Evolutionary conservation across 164 flowering plant genomes (phyloP), one percentile per base, ranked within the genome.

Genomic region (Stephania japonica): DNA sequence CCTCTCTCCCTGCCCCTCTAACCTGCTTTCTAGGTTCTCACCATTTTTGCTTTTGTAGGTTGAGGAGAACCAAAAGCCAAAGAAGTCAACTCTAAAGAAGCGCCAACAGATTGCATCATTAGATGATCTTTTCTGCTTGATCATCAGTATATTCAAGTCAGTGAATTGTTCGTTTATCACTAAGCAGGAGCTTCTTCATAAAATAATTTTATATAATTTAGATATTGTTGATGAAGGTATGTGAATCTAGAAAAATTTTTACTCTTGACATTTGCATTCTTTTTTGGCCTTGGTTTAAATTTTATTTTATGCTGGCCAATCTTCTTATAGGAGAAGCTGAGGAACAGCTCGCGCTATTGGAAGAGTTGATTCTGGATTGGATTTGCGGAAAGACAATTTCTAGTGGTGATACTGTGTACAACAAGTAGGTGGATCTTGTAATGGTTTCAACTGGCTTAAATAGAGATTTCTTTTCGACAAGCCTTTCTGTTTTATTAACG

Each of bases 151-250:
- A 42, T 88, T 88, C 76, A 79, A 73, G 78, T 84, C 87, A 53
- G 76, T 78, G 41, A 78, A 78, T 67, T 68, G 77, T 67, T 69
- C 83, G 63, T 70, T 82, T 24, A 83, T 91, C 70, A 91, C 97
- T 18, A 88, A 87, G 75, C 86, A 87, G 81, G 92, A 91, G 81
- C 93, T 91, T 70, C 78, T 87, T 76, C 86, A 89, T 73, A 91
- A 91, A 77, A 85, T 91, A 70, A 81, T 86, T 50, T 73, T 80
- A 75, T 75, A 86, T 72, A 76, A 77, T 63, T 72, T 69, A 65
- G 89, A 85, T 67, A 69, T 89, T 38, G 76, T 69, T 47, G 92
- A 88, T 42, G 78, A 71, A 80, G 80, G 97, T 89, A 82, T 38
- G 83, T 69, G 23, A 10, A 59, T 23, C 26, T 69, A 68, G 53